Evolutionary conservation across 164 flowering plant species (phyloP), one percentile per base, ranked within the genome.

Genomic region (Cinnamomum chago): DNA sequence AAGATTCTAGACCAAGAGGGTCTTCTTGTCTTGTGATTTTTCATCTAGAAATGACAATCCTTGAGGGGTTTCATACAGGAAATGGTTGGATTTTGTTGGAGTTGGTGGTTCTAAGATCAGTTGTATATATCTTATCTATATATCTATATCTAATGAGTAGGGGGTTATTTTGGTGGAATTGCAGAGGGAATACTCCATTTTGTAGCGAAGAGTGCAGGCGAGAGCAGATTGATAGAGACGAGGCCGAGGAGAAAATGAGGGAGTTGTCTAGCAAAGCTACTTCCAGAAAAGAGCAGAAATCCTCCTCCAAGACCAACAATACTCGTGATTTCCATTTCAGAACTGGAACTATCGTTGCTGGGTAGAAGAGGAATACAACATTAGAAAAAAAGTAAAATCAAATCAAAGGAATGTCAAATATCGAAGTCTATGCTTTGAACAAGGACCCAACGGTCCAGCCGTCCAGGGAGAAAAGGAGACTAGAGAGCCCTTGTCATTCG

Each of bases 171-270:
- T 27, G 66, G 67, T 64, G 24, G 25, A 65, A 65, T 24, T 80
- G 79, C 93, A 93, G 97, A 84, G 98, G 98, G 47, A 90, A 93
- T 73, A 89, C 90, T 0, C 95, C 98, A 28, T 93, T 93, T 79
- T 93, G 98, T 62, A 93, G 94, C 74, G 95, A 89, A 77, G 97
- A 88, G 84, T 93, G 98, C 81, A 87, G 98, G 52, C 84, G 86
- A 73, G 86, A 89, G 58, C 97, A 93, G 76, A 91, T 93, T 13
- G 98, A 91, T 10, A 86, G 73, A 1, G 98, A 93, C 67, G 93
- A 91, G 67, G 84, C 87, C 3, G 84, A 83, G 33, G 97, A 88
- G 84, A 90, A 86, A 80, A 91, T 77, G 47, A 67, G 85, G 87
- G 86, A 72, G 23, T 64, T 83, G 27, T 9, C 77, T 30, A 73